These are phyloP conservation scores for Didymella sp. DNA, from an alignment of 2,329 filamentous ascomycete genomes.

Conservation along the genomic window DNA sequence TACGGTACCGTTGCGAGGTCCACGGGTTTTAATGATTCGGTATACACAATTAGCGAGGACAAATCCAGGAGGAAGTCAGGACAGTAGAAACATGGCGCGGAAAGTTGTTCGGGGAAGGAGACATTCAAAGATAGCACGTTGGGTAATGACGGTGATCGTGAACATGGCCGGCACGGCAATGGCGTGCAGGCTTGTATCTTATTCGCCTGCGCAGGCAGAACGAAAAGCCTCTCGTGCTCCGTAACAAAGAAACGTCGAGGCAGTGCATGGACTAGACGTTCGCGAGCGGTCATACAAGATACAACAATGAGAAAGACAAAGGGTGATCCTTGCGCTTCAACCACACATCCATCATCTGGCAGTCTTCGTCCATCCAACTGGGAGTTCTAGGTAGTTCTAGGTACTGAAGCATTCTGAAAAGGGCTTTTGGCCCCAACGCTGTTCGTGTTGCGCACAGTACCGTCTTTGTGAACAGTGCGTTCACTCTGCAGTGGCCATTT, in stretches of 20 bases:
- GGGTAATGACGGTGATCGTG: constrained; percentile 2
- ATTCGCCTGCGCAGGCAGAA: constrained; percentile 15
- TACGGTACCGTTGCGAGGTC: neutral
- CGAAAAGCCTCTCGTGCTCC: constrained; percentile 5
- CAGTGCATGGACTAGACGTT: constrained; percentile 5
- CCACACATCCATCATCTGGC: constrained; percentile 5
- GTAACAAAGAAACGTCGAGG: constrained; percentile 16
- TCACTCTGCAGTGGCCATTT: neutral
- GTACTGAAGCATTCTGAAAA: neutral
- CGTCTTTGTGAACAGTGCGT: neutral
- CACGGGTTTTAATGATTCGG: neutral
- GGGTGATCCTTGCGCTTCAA: constrained; percentile 9
- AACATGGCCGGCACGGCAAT: constrained; percentile 10
- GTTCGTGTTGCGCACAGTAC: neutral
- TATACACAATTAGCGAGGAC: neutral
- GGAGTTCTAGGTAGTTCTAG: neutral
- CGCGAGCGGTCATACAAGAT: constrained; percentile 2
- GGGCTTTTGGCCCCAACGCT: neutral
- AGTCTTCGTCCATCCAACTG: neutral
- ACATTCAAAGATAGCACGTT: constrained; percentile 15
- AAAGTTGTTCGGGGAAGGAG: neutral
- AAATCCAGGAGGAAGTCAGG: neutral
- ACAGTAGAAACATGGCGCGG: neutral
- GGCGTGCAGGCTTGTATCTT: constrained; percentile 12
- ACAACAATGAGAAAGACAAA: constrained; percentile 11